Evolutionary conservation across 495 filamentous ascomycete species (phyloP).

Genomic region (Penicillium mononematosum): DNA sequence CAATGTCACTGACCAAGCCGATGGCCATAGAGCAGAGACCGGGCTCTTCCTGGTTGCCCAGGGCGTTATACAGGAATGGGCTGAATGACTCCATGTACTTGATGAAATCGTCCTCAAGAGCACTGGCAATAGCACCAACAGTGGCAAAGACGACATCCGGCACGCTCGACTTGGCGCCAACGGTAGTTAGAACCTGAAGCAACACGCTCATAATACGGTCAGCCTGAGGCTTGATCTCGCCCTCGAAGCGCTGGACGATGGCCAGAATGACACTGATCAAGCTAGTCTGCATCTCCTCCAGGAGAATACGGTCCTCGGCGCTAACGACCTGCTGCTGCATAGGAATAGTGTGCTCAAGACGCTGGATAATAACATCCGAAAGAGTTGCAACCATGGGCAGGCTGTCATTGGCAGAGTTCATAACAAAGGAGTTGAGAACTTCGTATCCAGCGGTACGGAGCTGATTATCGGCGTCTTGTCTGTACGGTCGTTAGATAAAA

Average conservation of each 20-base stretch:
- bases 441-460: constrained; percentile 99
- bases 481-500: constrained; percentile 26
- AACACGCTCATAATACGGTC: constrained; percentile 90
- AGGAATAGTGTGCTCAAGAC: constrained; percentile 85
- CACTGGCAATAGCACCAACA: constrained; percentile 80
- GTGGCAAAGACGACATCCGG: constrained; percentile 91
- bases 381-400: constrained; percentile 75
- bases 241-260: constrained; percentile 88
- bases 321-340: constrained; percentile 93
- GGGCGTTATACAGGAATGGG: constrained; percentile 86
- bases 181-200: constrained; percentile 73
- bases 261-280: constrained; percentile 85
- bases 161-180: constrained; percentile 85
- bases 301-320: constrained; percentile 87
- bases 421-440: constrained; percentile 89
- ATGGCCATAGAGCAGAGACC: constrained; percentile 95
- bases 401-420: constrained; percentile 83
- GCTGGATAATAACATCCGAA: constrained; percentile 79
- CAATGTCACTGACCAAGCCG: constrained; percentile 93
- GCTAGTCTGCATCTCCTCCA: constrained; percentile 98
- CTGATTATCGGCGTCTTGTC: constrained; percentile 78
- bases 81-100: constrained; percentile 96
- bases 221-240: constrained; percentile 84
- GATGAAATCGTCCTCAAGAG: constrained; percentile 85
- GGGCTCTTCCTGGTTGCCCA: constrained; percentile 92